Evolutionary conservation across 768 basidiomycete species (phyloP).

Genomic region (Amanita inopinata): DNA sequence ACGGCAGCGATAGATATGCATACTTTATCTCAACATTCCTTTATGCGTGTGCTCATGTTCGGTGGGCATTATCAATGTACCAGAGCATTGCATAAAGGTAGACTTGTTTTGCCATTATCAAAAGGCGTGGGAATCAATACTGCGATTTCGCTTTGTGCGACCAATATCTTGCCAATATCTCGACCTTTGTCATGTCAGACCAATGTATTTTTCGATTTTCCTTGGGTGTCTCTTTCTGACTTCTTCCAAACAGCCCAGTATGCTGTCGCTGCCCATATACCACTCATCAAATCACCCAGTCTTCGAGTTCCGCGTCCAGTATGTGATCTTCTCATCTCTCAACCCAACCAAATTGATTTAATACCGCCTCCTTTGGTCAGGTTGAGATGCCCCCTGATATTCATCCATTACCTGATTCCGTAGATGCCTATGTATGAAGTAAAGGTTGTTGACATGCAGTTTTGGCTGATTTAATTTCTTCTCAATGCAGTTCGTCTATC

Average conservation of each 20-base stretch:
- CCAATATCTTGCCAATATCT: not conserved
- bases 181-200: not conserved
- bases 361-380: slow-evolving; percentile 29
- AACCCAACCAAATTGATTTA: not conserved
- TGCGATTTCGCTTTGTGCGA: too few species aligned
- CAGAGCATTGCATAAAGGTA: too few species aligned
- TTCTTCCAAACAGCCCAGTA: slow-evolving; percentile 50
- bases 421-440: slow-evolving; percentile 68
- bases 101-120: too few species aligned
- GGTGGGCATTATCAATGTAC: too few species aligned
- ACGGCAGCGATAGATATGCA: too few species aligned
- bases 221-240: not conserved
- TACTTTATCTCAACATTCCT: too few species aligned
- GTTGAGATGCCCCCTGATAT: slow-evolving; percentile 84
- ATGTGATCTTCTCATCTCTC: slow-evolving; percentile 12
- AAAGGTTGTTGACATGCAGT: slow-evolving; percentile 2
- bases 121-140: not conserved
- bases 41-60: too few species aligned
- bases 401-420: slow-evolving; percentile 87
- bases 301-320: slow-evolving; percentile 80
- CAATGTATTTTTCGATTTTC: not conserved
- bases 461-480: slow-evolving; percentile 5
- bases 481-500: slow-evolving; percentile 86
- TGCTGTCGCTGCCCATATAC: slow-evolving; percentile 62
- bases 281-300: slow-evolving; percentile 88